phyloP scores from a whole-genome alignment of 2,329 filamentous ascomycete species.

The Knoxdaviesia proteae region DNA sequence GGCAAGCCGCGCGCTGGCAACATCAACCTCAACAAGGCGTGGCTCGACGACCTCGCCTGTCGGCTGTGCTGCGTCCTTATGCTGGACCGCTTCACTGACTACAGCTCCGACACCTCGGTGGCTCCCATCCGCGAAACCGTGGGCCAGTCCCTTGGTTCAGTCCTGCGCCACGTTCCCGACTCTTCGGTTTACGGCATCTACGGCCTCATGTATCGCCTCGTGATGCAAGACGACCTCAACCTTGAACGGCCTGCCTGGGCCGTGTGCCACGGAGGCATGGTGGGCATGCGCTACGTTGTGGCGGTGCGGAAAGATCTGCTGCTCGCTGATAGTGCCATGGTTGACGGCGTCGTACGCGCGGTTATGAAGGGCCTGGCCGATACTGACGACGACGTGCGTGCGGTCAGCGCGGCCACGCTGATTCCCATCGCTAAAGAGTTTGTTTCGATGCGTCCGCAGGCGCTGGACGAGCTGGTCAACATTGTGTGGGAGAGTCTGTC shows the following conservation, averaged over 20 bases:
- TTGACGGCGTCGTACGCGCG: slow-evolving; percentile 78
- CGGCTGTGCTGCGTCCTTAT: slow-evolving; percentile 90
- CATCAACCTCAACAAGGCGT: slow-evolving; percentile 56
- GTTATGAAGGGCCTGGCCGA: slow-evolving; percentile 92
- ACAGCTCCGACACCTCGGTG: slow-evolving; percentile 91
- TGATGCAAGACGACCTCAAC: slow-evolving; percentile 71
- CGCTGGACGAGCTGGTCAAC: slow-evolving; percentile 65
- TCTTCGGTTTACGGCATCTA: slow-evolving; percentile 72
- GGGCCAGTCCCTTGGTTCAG: slow-evolving; percentile 77
- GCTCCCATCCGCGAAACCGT: slow-evolving; percentile 91
- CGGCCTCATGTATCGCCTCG: slow-evolving; percentile 64
- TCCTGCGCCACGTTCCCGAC: slow-evolving; percentile 64
- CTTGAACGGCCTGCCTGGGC: slow-evolving; percentile 68
- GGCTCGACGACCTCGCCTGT: slow-evolving; percentile 90
- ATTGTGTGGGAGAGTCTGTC: slow-evolving; percentile 97
- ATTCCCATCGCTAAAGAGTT: slow-evolving; percentile 94
- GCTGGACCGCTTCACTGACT: slow-evolving; percentile 93
- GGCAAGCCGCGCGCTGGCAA: slow-evolving; percentile 57
- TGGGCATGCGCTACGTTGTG: slow-evolving; percentile 83
- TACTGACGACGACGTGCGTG: slow-evolving; percentile 82
- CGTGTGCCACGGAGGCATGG: slow-evolving; percentile 94
- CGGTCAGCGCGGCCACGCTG: slow-evolving; percentile 90
- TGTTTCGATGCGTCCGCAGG: slow-evolving; percentile 59
- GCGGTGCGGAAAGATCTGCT: slow-evolving; percentile 86
- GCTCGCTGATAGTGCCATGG: slow-evolving; percentile 61